These are phyloP conservation scores for Fusarium pseudonygamai DNA, from an alignment of 2,329 filamentous ascomycete species.

Conservation along the genomic window DNA sequence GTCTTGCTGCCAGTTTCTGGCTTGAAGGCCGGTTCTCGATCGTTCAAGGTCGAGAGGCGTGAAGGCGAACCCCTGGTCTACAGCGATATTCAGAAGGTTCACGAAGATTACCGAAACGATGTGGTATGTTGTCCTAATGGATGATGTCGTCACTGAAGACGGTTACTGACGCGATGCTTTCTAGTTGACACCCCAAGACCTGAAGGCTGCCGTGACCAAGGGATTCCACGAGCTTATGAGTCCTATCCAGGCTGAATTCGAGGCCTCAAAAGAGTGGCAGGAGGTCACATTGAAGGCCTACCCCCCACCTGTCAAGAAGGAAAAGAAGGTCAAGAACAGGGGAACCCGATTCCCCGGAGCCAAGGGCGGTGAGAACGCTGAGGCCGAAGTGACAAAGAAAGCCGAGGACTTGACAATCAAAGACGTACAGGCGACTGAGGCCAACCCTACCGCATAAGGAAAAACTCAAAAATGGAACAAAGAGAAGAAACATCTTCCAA, in stretches of 20 bases:
- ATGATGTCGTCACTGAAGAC: neutral
- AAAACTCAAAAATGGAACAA: neutral
- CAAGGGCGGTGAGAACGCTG: conserved; percentile 14
- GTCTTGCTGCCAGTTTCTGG: conserved; percentile 82
- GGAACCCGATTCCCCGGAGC: conserved; percentile 70
- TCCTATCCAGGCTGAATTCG: conserved; percentile 80
- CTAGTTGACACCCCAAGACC: conserved; percentile 80
- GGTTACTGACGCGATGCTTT: neutral
- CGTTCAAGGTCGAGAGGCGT: conserved; percentile 75
- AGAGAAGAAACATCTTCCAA: neutral
- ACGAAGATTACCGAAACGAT: conserved; percentile 83
- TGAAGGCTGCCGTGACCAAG: conserved; percentile 84
- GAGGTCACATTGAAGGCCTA: conserved; percentile 76
- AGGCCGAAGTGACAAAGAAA: conserved; percentile 20
- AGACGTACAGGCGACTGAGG: conserved; percentile 13
- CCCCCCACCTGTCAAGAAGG: conserved; percentile 76
- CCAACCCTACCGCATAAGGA: conserved; percentile 16
- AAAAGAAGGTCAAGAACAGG: conserved; percentile 81
- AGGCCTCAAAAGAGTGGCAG: conserved; percentile 81
- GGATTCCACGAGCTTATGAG: conserved; percentile 78
- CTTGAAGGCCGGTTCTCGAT: conserved; percentile 64
- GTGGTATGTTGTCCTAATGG: conserved; percentile 60
- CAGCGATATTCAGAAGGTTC: conserved; percentile 76
- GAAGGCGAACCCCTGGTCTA: conserved; percentile 83
- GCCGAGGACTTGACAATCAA: conserved; percentile 25